Evolutionary conservation across 2,329 filamentous ascomycete species (phyloP).

Genomic region (Penicillium sp.): DNA sequence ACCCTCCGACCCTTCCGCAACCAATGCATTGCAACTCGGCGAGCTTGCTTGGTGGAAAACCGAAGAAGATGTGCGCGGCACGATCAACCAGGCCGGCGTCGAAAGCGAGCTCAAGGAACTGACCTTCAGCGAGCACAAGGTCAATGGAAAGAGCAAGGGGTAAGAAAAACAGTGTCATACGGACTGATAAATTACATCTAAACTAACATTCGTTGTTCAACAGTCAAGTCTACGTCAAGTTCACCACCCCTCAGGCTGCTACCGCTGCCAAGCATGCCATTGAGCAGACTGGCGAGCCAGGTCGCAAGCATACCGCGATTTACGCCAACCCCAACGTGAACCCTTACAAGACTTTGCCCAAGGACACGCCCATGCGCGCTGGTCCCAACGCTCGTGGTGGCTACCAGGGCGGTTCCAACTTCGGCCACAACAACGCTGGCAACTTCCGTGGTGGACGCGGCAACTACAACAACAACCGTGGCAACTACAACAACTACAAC

Average conservation of each 20-base stretch:
- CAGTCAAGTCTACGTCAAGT: slow-evolving; percentile 80
- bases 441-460: slow-evolving; percentile 55
- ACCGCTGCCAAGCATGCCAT: slow-evolving; percentile 82
- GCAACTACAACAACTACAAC: slow-evolving; percentile 47
- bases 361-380: slow-evolving; percentile 74
- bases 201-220: background rate
- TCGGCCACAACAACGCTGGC: slow-evolving; percentile 46
- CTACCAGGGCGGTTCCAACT: slow-evolving; percentile 33
- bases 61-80: slow-evolving; percentile 90
- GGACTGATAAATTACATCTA: background rate
- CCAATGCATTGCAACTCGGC: slow-evolving; percentile 76
- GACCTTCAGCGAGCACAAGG: slow-evolving; percentile 97
- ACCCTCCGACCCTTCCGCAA: slow-evolving; percentile 60
- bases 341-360: slow-evolving; percentile 87
- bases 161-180: slow-evolving; percentile 46
- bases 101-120: slow-evolving; percentile 88
- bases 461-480: slow-evolving; percentile 54
- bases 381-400: slow-evolving; percentile 37
- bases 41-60: slow-evolving; percentile 97
- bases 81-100: slow-evolving; percentile 74
- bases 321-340: slow-evolving; percentile 79
- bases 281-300: slow-evolving; percentile 61
- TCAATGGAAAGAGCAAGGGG: slow-evolving; percentile 99
- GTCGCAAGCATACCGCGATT: slow-evolving; percentile 68
- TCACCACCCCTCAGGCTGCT: slow-evolving; percentile 78